Percentiles rank a stretch among this genome's conserved stretches.
phyloP scores from a whole-genome alignment of 1,139 yeast genomes.

The Hansenula sp. region DNA sequence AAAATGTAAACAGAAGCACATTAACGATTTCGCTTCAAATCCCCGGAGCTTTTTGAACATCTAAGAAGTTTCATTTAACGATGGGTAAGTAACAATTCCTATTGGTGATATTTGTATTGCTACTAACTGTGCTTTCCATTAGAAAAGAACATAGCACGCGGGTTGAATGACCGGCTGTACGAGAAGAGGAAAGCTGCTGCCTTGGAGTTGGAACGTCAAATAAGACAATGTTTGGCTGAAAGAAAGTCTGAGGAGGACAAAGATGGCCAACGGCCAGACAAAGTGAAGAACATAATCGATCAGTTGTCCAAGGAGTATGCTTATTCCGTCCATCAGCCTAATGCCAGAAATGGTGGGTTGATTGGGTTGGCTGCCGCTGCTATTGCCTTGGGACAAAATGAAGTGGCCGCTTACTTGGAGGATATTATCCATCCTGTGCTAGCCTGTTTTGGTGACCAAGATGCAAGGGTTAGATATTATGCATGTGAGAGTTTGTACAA shows the following conservation, averaged over 20 bases:
- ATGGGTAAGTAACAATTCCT: conserved; percentile 1
- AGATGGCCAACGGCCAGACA: conserved; percentile 39
- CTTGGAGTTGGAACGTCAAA: conserved; percentile 76
- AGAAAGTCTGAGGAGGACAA: conserved; percentile 31
- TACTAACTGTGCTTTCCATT: too few relatives aligned
- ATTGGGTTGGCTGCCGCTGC: conserved; percentile 78
- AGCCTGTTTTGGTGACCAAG: conserved; percentile 96
- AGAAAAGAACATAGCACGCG: conserved; percentile 77
- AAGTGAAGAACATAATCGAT: conserved; percentile 64
- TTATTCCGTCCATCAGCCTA: conserved; percentile 73
- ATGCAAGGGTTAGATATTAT: conserved; percentile 91
- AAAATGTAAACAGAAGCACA: neutral
- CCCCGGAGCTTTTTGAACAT: too few relatives aligned
- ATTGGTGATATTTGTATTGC: too few relatives aligned
- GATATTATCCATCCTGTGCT: conserved; percentile 90
- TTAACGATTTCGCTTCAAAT: too few relatives aligned
- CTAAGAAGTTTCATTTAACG: neutral
- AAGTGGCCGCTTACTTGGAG: conserved; percentile 70
- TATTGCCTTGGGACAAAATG: conserved; percentile 70
- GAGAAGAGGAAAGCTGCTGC: conserved; percentile 97
- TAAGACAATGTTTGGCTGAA: conserved; percentile 65
- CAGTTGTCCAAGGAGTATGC: conserved; percentile 69
- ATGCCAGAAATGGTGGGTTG: conserved; percentile 71
- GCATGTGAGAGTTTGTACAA: conserved; percentile 97
- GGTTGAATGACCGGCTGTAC: conserved; percentile 83